Evolutionary conservation across 169 alveolate genomes (phyloP).

Genomic region (Plasmodium yoelii): DNA sequence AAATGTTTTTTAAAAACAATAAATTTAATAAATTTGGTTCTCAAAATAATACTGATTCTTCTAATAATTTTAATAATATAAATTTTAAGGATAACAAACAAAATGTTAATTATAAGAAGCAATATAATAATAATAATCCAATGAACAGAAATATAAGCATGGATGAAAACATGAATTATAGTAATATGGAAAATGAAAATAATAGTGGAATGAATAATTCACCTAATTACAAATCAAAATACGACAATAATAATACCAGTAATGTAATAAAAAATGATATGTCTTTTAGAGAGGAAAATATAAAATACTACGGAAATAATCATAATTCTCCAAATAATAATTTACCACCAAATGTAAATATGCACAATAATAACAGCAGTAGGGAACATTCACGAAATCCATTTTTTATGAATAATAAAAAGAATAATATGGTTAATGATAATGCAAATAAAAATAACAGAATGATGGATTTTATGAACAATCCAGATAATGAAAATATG

Average conservation of each 20-base stretch:
- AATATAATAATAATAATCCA: conserved; percentile 23
- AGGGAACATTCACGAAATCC: conserved; percentile 2
- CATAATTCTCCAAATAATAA: not conserved
- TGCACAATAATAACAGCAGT: not conserved
- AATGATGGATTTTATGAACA: conserved; percentile 6
- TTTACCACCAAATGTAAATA: conserved; percentile 3
- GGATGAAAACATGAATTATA: conserved; percentile 43
- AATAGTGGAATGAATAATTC: conserved; percentile 16
- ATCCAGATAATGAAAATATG: not conserved
- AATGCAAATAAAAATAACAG: not conserved
- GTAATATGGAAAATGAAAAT: conserved; percentile 13
- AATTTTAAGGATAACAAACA: conserved; percentile 24
- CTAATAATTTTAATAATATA: conserved; percentile 12
- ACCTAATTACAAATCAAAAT: conserved; percentile 5
- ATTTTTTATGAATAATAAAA: not conserved
- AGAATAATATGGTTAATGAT: not conserved
- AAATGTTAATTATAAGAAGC: conserved; percentile 34
- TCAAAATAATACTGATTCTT: conserved; percentile 15
- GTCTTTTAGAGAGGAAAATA: not conserved
- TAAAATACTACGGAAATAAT: conserved; percentile 5
- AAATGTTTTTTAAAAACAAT: conserved; percentile 29
- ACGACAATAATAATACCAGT: not conserved
- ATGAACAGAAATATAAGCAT: conserved; percentile 15
- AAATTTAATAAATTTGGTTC: conserved; percentile 22
- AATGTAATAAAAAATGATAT: too few relatives aligned